These are phyloP conservation scores for Penicillium egyptiacum DNA, from an alignment of 495 filamentous ascomycete genomes.

Conservation along the genomic window DNA sequence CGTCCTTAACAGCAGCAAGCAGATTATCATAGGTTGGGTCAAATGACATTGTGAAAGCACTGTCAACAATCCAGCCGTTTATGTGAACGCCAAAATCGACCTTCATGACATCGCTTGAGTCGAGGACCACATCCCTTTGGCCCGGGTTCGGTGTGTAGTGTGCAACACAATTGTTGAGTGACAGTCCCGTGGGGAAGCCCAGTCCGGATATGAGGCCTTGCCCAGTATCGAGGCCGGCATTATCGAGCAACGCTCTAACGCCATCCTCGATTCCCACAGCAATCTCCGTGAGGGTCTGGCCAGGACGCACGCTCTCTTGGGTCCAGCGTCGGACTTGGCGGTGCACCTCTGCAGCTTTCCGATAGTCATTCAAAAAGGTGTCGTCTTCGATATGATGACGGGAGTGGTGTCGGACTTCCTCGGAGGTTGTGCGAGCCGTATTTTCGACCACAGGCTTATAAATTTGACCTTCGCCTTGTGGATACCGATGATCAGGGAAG, in stretches of 20 bases:
- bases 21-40: conserved; percentile 62
- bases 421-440: conserved; percentile 55
- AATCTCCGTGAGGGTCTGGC: conserved; percentile 57
- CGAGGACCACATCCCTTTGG: conserved; percentile 55
- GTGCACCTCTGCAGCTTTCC: conserved; percentile 61
- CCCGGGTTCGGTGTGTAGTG: conserved; percentile 66
- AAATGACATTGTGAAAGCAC: conserved; percentile 63
- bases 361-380: conserved; percentile 58
- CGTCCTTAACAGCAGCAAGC: conserved; percentile 59
- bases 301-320: conserved; percentile 56
- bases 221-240: conserved; percentile 59
- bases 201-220: conserved; percentile 57
- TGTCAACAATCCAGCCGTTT: conserved; percentile 65
- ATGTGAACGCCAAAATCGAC: conserved; percentile 68
- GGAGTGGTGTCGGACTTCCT: conserved; percentile 56
- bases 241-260: conserved; percentile 55
- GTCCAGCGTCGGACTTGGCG: conserved; percentile 61
- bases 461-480: conserved; percentile 51
- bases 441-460: conserved; percentile 52
- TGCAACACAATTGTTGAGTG: conserved; percentile 59
- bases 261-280: conserved; percentile 62
- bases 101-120: conserved; percentile 62
- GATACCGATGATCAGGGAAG: conserved; percentile 52
- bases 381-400: conserved; percentile 50
- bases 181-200: conserved; percentile 63